Base-by-base conservation (phyloP, 2,329 filamentous ascomycete genomes). In the Calonectria montana region DNA sequence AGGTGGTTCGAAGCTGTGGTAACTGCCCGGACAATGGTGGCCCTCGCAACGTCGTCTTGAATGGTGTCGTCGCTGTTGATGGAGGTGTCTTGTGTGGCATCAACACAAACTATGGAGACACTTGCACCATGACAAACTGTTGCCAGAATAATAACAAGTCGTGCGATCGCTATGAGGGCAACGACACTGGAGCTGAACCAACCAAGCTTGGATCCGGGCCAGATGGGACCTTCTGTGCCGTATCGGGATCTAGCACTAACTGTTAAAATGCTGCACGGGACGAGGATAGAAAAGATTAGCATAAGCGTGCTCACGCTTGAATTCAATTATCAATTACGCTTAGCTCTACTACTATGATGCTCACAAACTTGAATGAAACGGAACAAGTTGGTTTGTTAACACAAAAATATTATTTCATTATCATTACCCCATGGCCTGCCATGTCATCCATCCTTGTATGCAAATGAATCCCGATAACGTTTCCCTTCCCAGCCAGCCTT, bases 1-100 rank as follows among this genome's bases (percentile, higher is more conserved):
- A 88, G 75, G 80, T 89, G 29, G 86, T 86, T 67, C 85, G 87
- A 61, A 84, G 83, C 63, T 89, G 87, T 78, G 87, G 87, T 35
- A 87, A 78, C 57, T 78, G 75, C 68, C 71, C 74, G 13, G 63
- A 69, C 10, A 77, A 78, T 18, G 70, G 74, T 3, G 75, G 75
- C 16, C 73, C 75, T 15, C 69, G 73, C 10, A 76, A 76, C 31
- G 37, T 77, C 39, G 64, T 74, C 41, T 68, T 78, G 10, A 66
- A 72, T 6, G 72, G 74, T 31, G 53, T 78, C 13, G 68, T 71
- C 18, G 75, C 76, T n/a, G 70, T 77, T 16, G 69, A 78, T 9
- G 75, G 77, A 21, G 73, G 75, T 21, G 70, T 77, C n/a, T 66
- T 78, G 31, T 76, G 73, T 37, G 74, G 74, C 21, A 76, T 76